phyloP scores from a whole-genome alignment of 768 basidiomycete genomes.

The Trametes cinnabarina region DNA sequence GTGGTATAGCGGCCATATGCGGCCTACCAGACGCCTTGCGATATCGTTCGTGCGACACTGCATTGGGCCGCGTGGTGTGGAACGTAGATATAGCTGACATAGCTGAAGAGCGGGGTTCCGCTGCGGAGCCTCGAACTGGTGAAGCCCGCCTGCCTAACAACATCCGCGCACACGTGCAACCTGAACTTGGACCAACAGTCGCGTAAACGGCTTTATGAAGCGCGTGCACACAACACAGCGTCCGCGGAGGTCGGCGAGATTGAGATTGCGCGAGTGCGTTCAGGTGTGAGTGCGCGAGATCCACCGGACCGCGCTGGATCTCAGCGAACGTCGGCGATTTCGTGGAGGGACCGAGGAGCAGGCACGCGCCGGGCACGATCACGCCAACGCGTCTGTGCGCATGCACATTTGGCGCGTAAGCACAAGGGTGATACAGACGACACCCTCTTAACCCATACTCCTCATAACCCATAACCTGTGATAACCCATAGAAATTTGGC shows the following conservation, averaged over 20 bases:
- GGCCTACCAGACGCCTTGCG: not conserved
- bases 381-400: not conserved
- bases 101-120: not conserved
- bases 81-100: too few species aligned
- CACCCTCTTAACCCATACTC: too few species aligned
- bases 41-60: not conserved
- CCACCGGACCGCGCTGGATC: constrained; percentile 1
- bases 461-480: too few species aligned
- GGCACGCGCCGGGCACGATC: not conserved
- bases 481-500: too few species aligned
- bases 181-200: constrained; percentile 8
- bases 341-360: not conserved
- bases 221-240: constrained; percentile 1
- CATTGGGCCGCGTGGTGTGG: not conserved
- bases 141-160: not conserved
- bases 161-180: not conserved
- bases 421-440: too few species aligned
- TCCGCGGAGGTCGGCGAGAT: not conserved
- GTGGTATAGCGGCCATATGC: not conserved
- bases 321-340: constrained; percentile 2
- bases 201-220: constrained; percentile 4
- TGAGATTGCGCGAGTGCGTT: not conserved
- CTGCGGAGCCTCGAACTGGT: not conserved
- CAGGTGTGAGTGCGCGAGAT: not conserved
- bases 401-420: not conserved